Evolutionary conservation across 2,329 filamentous ascomycete genomes (phyloP), one percentile per base, ranked within the genome.

Genomic region (Colletotrichum destructivum): DNA sequence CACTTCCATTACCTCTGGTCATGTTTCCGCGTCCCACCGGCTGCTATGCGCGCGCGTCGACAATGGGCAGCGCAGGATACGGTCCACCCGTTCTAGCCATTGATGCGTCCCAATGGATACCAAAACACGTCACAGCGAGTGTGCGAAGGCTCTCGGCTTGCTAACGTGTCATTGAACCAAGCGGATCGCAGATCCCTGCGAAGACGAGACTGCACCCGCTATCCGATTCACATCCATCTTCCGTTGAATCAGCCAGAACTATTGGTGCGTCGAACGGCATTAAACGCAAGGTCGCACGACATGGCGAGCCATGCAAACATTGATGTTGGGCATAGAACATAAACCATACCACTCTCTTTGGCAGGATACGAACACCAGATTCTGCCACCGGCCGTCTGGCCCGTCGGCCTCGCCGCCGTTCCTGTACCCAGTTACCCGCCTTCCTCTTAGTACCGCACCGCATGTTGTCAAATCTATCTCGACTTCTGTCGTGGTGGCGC

Each of bases 401-500:
- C 26, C 18, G 4, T 54, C 13, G 8, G 16, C 38, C 38, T 38
- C 18, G 35, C 18, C 49, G 4, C 18, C 3, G n/a, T 38, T 31
- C 18, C 44, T 46, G 31, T 18, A 38, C 18, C 38, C 7, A 18
- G 23, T 15, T 23, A 35, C 16, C 62, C 26, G 3, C 56, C 40
- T 38, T 54, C 31, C 31, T 8, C 13, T 13, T 21, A 40, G 6
- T 13, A 31, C 31, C 31, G 16, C 18, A 59, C 35, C 51, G 57
- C 44, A 42, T 70, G 66, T 62, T 71, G 70, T 72, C 55, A 56
- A 59, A 55, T 57, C 55, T 46, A 55, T 46, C 51, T 62, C n/a
- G 35, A 59, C 23, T 44, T 23, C 26, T 63, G 40, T 54, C 60
- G 3, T 66, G 49, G 64, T 62, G 56, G 60, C 56, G 65, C 51